Conservation (phyloP, 176 grass and related monocot genomes). For the Lolium multiflorum region DNA sequence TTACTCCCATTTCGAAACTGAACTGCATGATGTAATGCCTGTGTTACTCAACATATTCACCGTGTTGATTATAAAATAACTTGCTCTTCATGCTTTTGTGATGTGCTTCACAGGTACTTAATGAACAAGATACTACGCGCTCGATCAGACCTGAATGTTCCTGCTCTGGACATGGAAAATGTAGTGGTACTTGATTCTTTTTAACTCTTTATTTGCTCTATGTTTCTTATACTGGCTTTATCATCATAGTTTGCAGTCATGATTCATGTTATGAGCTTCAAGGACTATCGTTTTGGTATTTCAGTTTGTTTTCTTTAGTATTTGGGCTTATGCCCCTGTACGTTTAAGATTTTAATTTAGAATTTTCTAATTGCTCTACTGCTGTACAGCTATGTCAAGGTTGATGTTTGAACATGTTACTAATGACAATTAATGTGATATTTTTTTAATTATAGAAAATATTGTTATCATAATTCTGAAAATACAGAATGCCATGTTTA, state of each 20-base stretch:
- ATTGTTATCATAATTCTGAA: not conserved
- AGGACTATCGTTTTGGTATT: not conserved
- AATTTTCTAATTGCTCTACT: not conserved
- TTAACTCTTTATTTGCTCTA: not conserved
- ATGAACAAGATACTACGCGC: constrained; percentile 46
- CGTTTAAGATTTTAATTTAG: not conserved
- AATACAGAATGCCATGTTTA: not conserved
- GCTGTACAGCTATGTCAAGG: not conserved
- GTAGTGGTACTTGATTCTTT: constrained; percentile 57
- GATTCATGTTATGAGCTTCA: not conserved
- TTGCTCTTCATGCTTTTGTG: constrained; percentile 13
- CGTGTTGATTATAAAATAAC: not conserved
- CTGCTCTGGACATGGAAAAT: constrained; percentile 61
- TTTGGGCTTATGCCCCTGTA: too few relatives aligned
- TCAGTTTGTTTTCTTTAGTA: too few relatives aligned
- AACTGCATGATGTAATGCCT: not conserved
- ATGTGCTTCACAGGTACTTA: constrained; percentile 52
- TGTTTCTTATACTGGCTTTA: constrained; percentile 5
- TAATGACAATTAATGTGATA: not conserved
- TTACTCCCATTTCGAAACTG: constrained; percentile 14
- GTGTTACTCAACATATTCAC: not conserved
- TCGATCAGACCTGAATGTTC: constrained; percentile 53
- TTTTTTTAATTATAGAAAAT: not conserved
- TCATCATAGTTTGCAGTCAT: not conserved
- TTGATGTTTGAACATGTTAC: not conserved